phyloP scores from a whole-genome alignment of 495 filamentous ascomycete species.

The Aspergillus incahuasiensis region DNA sequence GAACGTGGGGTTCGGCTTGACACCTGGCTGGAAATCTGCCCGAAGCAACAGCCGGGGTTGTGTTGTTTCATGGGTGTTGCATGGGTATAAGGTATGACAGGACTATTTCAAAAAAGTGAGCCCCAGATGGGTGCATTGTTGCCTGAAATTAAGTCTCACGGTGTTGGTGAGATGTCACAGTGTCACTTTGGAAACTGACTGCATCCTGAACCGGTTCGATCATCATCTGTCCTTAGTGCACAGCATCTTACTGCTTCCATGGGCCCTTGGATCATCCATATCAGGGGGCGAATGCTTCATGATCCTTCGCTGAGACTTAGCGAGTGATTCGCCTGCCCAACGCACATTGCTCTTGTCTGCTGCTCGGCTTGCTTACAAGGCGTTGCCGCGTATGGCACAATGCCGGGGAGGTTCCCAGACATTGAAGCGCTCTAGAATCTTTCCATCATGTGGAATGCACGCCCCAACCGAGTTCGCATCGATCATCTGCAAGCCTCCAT shows the following conservation, averaged over 20 bases:
- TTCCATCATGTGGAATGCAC: background rate
- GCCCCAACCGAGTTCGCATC: background rate
- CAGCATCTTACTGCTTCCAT: background rate
- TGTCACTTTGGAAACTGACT: background rate
- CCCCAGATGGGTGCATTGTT: background rate
- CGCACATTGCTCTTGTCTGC: background rate
- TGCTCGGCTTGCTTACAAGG: background rate
- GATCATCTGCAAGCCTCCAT: background rate
- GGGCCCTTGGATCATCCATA: background rate
- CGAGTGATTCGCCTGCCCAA: background rate
- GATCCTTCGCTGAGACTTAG: background rate
- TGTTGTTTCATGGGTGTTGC: background rate
- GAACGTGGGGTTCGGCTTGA: background rate
- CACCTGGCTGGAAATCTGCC: background rate
- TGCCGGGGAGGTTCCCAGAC: background rate
- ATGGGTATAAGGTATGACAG: background rate
- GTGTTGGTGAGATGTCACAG: background rate
- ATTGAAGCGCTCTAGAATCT: background rate
- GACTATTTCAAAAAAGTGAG: background rate
- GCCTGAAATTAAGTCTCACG: background rate
- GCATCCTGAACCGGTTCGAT: background rate
- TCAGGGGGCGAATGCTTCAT: background rate
- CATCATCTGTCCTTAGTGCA: background rate
- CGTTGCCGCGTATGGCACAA: background rate
- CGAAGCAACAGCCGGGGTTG: background rate